Evolutionary conservation across 768 basidiomycete genomes (phyloP), one percentile per base, ranked within the genome.

Genomic region (Pulveroboletus sp.): DNA sequence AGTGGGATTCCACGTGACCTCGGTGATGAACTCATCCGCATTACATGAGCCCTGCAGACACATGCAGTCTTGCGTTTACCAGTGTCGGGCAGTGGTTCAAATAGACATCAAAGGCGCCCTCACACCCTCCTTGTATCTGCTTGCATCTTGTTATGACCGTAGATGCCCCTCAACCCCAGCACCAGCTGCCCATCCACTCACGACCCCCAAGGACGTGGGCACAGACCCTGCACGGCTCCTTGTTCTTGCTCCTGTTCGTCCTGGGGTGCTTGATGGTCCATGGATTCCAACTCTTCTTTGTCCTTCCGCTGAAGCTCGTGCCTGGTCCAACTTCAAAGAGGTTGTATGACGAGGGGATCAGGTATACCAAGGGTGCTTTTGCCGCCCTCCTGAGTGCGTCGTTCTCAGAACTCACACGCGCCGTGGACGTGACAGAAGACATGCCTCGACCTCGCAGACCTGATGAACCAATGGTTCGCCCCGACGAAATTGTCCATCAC

Each of bases 341-440:
- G 18, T 61, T 83, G 43, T 92, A 90, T 63, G 76, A 84, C 43
- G 71, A 79, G 46, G 87, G 84, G 1, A 81, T 93, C 44, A 76
- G 84, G 35, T 84, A 84, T 59, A 90, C 88, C 49, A 93, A 94
- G 70, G 89, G 86, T 26, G 77, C 85, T 14, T 93, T 91, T 68
- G 90, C 82, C 17, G 74, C 75, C 56, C 73, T 94, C 27, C 68
- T 89, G 62, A 78, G 90, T 90, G 58, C 62, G 82, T 76, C 37
- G 13, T 47, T 18, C 33, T 43, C 38, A 10, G 28, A 36, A 35
- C 44, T 48, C 24, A 26, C 47, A 47, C 40, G 28, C 17, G 4
- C 33, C 17, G 11, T 15, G 32, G 31, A 18, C 21, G 47, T 21
- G 21, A 21, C 33, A 41, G 43, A 38, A 33, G 35, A 43, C 46